phyloP scores from a whole-genome alignment of 495 filamentous ascomycete species.

The Penicillium roqueforti region DNA sequence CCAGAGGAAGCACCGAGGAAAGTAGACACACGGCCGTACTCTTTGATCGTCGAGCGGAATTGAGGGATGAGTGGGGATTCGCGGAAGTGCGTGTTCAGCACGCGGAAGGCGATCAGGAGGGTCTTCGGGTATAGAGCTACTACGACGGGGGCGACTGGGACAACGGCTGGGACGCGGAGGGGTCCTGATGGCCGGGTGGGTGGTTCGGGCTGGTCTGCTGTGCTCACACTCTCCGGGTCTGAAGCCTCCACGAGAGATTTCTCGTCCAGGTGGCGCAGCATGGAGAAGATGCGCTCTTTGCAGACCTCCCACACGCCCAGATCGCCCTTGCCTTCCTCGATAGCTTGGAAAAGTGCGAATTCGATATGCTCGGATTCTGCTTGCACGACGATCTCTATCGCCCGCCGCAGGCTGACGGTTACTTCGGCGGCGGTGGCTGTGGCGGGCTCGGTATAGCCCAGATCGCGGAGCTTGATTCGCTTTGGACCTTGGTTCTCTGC shows the following conservation, averaged over 20 bases:
- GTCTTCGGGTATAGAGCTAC: constrained; percentile 63
- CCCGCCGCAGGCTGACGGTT: constrained; percentile 20
- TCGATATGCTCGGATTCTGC: constrained; percentile 30
- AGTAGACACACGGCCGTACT: constrained; percentile 63
- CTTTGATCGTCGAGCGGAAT: constrained; percentile 66
- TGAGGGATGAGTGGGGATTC: constrained; percentile 57
- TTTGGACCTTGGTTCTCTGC: background rate
- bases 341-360: constrained; percentile 21
- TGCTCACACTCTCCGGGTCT: background rate
- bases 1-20: constrained; percentile 67
- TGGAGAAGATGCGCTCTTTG: constrained; percentile 62
- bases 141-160: constrained; percentile 52
- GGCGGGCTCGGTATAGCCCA: constrained; percentile 21
- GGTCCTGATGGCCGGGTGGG: constrained; percentile 1
- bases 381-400: constrained; percentile 26
- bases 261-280: constrained; percentile 46
- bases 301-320: constrained; percentile 68
- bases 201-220: background rate
- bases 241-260: constrained; percentile 7
- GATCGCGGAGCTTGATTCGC: constrained; percentile 17
- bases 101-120: constrained; percentile 58
- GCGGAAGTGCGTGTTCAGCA: constrained; percentile 58
- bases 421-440: constrained; percentile 4
- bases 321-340: constrained; percentile 53
- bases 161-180: constrained; percentile 28